Base-by-base conservation (phyloP, 371 early-diverging fungal genomes). In the Mortierella sp. region DNA sequence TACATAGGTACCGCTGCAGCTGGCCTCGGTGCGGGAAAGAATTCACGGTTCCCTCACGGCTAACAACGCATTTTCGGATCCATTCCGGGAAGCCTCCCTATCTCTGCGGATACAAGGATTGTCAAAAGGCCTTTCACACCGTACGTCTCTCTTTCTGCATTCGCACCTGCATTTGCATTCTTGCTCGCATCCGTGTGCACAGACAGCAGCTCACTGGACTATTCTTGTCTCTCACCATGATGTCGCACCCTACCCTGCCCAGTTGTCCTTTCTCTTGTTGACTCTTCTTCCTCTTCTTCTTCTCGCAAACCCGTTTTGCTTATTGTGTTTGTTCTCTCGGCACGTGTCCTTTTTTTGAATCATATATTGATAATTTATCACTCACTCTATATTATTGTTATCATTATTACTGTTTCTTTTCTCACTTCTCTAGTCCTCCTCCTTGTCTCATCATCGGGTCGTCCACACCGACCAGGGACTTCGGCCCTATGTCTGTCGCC, bases 11-110 rank as follows among this genome's bases (percentile, higher is more conserved):
- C 48, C 79, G 79, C 16, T 79, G 79, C 56, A 72, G 79, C 51
- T 79, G 79, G 79, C 79, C 79, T 43, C 53, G 79, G 30, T 79
- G 79, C 48, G 79, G 79, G 30, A 79, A 79, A 25, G 79, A 79
- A 57, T 79, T 79, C 29, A 72, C 72, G 1, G 73, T 79, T 2
- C 70, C 73, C 25, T 79, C 79, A n/a, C 69, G 79, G 1, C 67
- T 79, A 19, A 79, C 79, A 12, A 79, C 79, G 9, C 79, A 79
- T 30, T 79, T 62, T 45, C 68, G 79, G 29, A 79, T 79, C 26
- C 79, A 79, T 18, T 68, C 72, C 0, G 79, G 79, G 37, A 79
- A 79, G 45, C 79, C 79, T 11, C 79, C 79, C 6, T 79, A 79
- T 43, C 64, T 79, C 25, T 79, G 79, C 26, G 79, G 79, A 14